Base-by-base conservation (phyloP, 805 yeast species). In the Kluyveromyces wickerhamii region DNA sequence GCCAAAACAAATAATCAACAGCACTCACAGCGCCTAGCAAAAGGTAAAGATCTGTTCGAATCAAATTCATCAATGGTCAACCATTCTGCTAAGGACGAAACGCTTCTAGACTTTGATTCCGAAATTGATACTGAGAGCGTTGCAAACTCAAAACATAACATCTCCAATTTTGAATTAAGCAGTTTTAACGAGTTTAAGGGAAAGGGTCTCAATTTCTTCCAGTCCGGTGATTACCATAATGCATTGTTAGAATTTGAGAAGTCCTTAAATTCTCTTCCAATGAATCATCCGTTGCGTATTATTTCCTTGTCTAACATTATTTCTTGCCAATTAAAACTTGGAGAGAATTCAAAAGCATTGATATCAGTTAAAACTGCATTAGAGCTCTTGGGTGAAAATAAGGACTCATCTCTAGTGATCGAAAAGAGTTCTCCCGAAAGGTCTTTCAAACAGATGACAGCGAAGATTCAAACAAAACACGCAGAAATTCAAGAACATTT, bases 401-500 rank as follows among this genome's bases (percentile, higher is more conserved):
- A 63, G 1, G 58, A 65, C 3, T 62, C 54, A 22, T 77, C 79
- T 47, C 49, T 67, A 1, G 14, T 21, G 11, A 67, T 81, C 40
- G 57, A 48, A 30, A 38, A 47, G 14, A 44, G 51, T 29, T 37
- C 40, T 6, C 57, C 58, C 1, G 21, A 32, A 9, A 55, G 40
- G 30, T 38, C 50, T 1, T 55, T 42, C 34, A 75, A 72, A 50
- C 77, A 74, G 12, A 76, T 92, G 57, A 85, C 87, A 80, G 57
- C 71, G 16, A 88, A 86, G 55, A 65, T 89, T 12, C 55, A 75
- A 32, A 60, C 72, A 2, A 74, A 80, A 40, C 73, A 74, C 42
- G 96, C 96, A 0, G 96, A 92, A 51, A 79, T 89, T 2, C 66
- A 77, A 26, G 99, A 92, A 58, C 75, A 76, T 55, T 49, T 77